A percentile compares a stretch with the other conserved stretches of the same genome.
Evolutionary conservation across 352 stramenopile genomes (phyloP).

Genomic region (Globisporangium middletonii): DNA sequence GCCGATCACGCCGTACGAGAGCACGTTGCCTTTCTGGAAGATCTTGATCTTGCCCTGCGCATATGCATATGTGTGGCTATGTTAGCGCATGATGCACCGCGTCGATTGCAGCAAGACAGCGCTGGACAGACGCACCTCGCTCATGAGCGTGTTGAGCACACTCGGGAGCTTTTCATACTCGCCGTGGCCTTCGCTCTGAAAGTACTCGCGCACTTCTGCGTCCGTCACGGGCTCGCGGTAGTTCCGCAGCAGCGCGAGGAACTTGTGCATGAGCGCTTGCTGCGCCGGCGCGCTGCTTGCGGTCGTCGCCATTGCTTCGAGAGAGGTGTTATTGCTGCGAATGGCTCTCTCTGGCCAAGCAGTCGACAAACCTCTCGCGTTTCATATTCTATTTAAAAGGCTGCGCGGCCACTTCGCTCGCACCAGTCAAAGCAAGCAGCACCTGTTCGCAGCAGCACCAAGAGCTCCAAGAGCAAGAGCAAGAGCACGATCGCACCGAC

Average conservation of each 20-base stretch:
- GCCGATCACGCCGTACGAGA: conserved; percentile 79
- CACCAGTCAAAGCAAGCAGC: conserved; percentile 25
- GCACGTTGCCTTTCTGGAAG: conserved; percentile 80
- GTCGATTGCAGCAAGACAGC: background rate
- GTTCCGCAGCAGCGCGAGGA: conserved; percentile 74
- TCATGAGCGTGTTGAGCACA: conserved; percentile 82
- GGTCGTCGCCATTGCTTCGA: conserved; percentile 19
- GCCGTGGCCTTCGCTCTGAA: conserved; percentile 47
- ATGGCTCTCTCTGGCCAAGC: background rate
- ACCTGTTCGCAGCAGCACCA: too few relatives aligned
- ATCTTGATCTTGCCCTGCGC: conserved; percentile 81
- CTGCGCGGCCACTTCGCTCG: too few relatives aligned
- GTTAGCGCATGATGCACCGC: background rate
- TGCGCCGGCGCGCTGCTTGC: conserved; percentile 16
- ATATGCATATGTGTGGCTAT: background rate
- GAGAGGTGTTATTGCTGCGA: conserved; percentile 1
- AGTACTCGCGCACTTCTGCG: conserved; percentile 75
- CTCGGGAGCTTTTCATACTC: conserved; percentile 81
- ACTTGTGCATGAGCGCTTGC: conserved; percentile 48
- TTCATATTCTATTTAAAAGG: background rate
- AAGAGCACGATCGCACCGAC: background rate
- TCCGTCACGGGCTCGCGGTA: conserved; percentile 78
- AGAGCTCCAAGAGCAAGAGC: too few relatives aligned
- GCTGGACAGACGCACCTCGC: conserved; percentile 33
- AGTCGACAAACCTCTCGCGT: background rate